These are phyloP conservation scores for Arthrinium puccinioides DNA, from an alignment of 2,329 filamentous ascomycete genomes.

Conservation along the genomic window DNA sequence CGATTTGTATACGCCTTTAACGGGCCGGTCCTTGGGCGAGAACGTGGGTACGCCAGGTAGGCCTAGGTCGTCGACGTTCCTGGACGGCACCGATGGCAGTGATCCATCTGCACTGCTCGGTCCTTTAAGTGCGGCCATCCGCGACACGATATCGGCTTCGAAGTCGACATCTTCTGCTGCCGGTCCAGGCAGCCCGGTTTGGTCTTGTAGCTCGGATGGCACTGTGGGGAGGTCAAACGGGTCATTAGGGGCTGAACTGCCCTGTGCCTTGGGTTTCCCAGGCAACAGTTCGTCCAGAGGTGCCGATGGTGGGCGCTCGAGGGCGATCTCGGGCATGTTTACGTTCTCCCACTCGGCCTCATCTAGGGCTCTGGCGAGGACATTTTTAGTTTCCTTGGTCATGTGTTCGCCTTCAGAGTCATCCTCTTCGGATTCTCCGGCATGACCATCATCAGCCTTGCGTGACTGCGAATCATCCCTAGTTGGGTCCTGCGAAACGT, in stretches of 20 bases:
- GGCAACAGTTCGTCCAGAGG: too few relatives aligned
- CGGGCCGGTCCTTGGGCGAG: conserved; percentile 33
- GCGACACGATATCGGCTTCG: conserved; percentile 40
- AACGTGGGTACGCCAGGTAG: conserved; percentile 45
- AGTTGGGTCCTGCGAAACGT: too few relatives aligned
- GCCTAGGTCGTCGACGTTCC: conserved; percentile 27
- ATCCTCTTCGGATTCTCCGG: conserved; percentile 10
- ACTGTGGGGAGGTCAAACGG: conserved; percentile 38
- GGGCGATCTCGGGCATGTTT: conserved; percentile 3
- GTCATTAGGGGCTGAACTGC: conserved; percentile 8
- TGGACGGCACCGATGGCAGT: conserved; percentile 19
- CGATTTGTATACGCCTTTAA: conserved; percentile 29
- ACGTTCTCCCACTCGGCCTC: conserved; percentile 31
- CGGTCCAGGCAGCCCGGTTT: conserved; percentile 13
- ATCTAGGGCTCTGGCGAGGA: conserved; percentile 39
- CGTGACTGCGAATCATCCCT: neutral
- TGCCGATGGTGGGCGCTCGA: too few relatives aligned
- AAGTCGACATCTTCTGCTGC: conserved; percentile 24
- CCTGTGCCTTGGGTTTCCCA: too few relatives aligned
- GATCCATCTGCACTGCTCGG: conserved; percentile 11
- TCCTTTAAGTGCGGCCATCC: conserved; percentile 43
- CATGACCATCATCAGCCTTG: neutral
- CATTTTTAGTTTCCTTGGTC: conserved; percentile 33
- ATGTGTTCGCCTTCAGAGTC: conserved; percentile 46
- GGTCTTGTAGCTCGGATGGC: conserved; percentile 33